Conservation (phyloP, 148 eudicot species). For the Rhododendron griersonianum region DNA sequence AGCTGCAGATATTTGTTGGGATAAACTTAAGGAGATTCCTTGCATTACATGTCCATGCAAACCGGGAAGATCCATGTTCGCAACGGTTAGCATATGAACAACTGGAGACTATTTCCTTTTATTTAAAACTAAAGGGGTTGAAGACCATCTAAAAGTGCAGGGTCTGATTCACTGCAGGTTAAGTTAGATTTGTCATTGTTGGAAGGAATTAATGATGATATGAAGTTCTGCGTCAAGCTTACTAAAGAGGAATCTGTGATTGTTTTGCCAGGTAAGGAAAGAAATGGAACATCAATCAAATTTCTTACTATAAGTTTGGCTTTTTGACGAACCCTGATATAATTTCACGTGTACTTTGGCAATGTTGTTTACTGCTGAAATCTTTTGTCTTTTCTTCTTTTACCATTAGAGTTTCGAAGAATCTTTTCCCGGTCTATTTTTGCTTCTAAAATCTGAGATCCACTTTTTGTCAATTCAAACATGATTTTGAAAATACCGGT, state of each 20-base stretch:
- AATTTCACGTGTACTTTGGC: too few relatives aligned
- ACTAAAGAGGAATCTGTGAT: slow-evolving; percentile 52
- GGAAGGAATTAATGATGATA: slow-evolving; percentile 48
- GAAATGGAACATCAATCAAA: too few relatives aligned
- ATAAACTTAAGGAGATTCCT: slow-evolving; percentile 42
- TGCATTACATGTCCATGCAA: slow-evolving; percentile 49
- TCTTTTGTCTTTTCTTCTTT: too few relatives aligned
- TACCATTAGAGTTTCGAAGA: too few relatives aligned
- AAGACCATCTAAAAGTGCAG: neutral
- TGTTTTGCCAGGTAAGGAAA: too few relatives aligned
- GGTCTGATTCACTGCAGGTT: slow-evolving; percentile 32
- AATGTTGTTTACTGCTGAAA: too few relatives aligned
- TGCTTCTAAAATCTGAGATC: too few relatives aligned
- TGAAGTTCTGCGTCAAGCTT: slow-evolving; percentile 57
- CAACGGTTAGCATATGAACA: slow-evolving; percentile 29
- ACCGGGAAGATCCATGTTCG: slow-evolving; percentile 57
- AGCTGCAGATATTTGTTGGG: slow-evolving; percentile 38
- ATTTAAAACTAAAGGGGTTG: neutral
- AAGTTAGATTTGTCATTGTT: slow-evolving; percentile 42
- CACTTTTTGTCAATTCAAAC: too few relatives aligned
- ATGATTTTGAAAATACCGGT: too few relatives aligned
- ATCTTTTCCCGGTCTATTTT: too few relatives aligned
- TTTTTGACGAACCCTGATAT: too few relatives aligned
- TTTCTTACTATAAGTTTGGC: too few relatives aligned
- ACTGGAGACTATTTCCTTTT: neutral